Conservation (phyloP, 106 monocot genomes). For the Acanthochlamys bracteata region DNA sequence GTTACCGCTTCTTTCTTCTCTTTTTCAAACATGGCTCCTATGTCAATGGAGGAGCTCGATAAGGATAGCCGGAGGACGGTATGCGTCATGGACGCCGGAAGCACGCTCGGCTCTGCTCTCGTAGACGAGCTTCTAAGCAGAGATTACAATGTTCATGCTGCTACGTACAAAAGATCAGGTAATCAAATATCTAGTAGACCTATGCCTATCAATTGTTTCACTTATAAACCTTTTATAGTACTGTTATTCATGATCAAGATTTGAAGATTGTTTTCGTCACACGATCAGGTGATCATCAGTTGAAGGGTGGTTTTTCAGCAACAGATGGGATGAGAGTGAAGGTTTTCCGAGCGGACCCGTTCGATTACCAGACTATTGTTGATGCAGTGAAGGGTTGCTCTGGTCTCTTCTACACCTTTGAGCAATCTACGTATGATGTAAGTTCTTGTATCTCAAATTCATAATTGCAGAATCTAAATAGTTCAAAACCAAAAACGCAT, state of each 20-base stretch:
- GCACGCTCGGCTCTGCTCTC: slow-evolving; percentile 41
- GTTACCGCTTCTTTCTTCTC: slow-evolving; percentile 1
- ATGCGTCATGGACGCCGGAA: slow-evolving; percentile 81
- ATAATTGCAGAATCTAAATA: too few relatives aligned
- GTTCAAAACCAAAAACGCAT: too few relatives aligned
- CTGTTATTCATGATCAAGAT: neutral
- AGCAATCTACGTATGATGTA: slow-evolving; percentile 63
- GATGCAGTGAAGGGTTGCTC: slow-evolving; percentile 75
- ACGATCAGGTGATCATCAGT: neutral
- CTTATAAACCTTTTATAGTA: neutral
- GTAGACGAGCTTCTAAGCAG: slow-evolving; percentile 55
- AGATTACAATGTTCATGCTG: slow-evolving; percentile 83
- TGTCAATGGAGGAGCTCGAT: slow-evolving; percentile 1
- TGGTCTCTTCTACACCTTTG: slow-evolving; percentile 86
- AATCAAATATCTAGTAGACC: neutral
- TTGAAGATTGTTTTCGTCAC: neutral
- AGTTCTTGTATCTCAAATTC: slow-evolving; percentile 13
- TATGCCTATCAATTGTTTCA: neutral
- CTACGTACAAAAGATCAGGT: slow-evolving; percentile 38
- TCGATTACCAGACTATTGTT: slow-evolving; percentile 80
- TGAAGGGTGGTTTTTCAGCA: slow-evolving; percentile 15
- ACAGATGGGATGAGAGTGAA: slow-evolving; percentile 31
- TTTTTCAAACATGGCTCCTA: slow-evolving; percentile 1
- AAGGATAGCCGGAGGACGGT: slow-evolving; percentile 27
- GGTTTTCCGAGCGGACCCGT: slow-evolving; percentile 63